A percentile compares a stretch with the other conserved stretches of the same genome.
Evolutionary conservation across 2,329 filamentous ascomycete species (phyloP).

Genomic region (Xylaria sp.): DNA sequence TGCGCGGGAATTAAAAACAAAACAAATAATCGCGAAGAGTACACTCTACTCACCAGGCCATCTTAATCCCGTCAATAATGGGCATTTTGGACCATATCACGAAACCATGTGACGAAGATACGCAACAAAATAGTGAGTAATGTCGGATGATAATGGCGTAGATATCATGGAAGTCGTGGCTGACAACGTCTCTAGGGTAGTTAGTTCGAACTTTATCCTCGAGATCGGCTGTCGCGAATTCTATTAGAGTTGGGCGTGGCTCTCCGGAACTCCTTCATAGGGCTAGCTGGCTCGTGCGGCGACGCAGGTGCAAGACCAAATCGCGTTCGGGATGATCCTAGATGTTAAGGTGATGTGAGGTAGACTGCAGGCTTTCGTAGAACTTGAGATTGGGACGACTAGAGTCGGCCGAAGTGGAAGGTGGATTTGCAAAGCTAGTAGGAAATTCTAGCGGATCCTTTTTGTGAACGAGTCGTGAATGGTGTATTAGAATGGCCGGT

Average conservation of each 20-base stretch:
- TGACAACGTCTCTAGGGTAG: neutral
- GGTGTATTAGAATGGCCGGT: neutral
- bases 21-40: conserved; percentile 1
- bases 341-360: conserved; percentile 7
- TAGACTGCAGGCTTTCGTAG: neutral
- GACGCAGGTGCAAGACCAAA: neutral
- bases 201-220: conserved; percentile 7
- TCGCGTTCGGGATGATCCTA: conserved; percentile 1
- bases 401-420: neutral
- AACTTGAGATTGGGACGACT: neutral
- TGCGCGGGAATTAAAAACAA: no score
- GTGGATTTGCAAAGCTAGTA: neutral
- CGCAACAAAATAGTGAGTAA: neutral
- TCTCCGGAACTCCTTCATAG: conserved; percentile 7
- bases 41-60: conserved; percentile 66
- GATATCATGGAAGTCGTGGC: conserved; percentile 11
- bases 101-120: neutral
- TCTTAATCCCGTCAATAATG: conserved; percentile 70
- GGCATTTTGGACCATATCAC: conserved; percentile 54
- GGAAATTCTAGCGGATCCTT: neutral
- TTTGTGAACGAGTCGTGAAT: neutral
- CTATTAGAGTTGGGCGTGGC: neutral
- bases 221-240: conserved; percentile 6
- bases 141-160: neutral
- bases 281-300: conserved; percentile 3